Evolutionary conservation across 495 filamentous ascomycete species (phyloP), one percentile per base, ranked within the genome.

Genomic region (Annulohypoxylon bovei): DNA sequence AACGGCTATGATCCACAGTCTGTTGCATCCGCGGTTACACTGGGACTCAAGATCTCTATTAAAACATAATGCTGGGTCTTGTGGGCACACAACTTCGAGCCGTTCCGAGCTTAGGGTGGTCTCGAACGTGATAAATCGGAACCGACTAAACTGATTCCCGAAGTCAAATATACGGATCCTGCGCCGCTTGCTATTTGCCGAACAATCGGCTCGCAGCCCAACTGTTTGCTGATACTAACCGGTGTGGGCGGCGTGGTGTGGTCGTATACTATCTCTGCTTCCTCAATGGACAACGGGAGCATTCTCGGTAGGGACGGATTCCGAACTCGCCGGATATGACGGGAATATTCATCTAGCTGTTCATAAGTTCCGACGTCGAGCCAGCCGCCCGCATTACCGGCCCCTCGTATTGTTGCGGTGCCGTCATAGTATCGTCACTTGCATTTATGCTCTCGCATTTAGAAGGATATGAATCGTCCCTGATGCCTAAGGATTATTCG

Each of bases 21-120:
- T 33, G 58, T 67, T 55, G 44, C 30, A 14, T 37, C 20, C 40
- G 59, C 40, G 63, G 59, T 61, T 67, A 40, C 27, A 71, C 47
- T 16, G 20, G 33, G 8, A 32, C 42, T 62, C 22, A 28, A 62
- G 44, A 63, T 71, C 68, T 67, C 57, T 35, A 58, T 58, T 44
- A 46, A 49, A 54, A 71, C 53, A 61, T n/a, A 32, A 67, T 64
- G 9, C 60, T 68, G 69, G 64, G 68, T 42, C 62, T 25, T 62
- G 57, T 58, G 62, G 68, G 46, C 54, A 46, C 59, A 50, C 54
- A 55, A 72, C 46, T 46, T 68, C 64, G 69, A 72, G 69, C 64
- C 64, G 69, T 72, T 28, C 69, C 64, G 64, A 68, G 64, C 39
- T 65, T 33, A 54, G 14, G 6, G 33, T 9, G 54, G 47, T 56